Evolutionary conservation across 2,329 filamentous ascomycete genomes (phyloP).

Genomic region (Botryotinia globosa): DNA sequence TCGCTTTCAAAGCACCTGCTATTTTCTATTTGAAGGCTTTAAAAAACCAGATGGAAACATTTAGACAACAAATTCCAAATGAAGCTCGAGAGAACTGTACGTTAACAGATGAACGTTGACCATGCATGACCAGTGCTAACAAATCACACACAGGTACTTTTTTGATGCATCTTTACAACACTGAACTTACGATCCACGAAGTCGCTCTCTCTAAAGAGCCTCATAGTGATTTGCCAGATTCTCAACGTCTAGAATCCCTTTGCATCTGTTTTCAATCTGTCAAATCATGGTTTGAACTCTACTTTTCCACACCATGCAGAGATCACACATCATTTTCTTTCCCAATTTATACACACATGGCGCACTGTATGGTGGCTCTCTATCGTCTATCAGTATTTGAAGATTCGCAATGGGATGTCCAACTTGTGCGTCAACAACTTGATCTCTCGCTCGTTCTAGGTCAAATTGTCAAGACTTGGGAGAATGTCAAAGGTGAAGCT

Average conservation of each 20-base stretch:
- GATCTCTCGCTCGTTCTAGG: conserved; percentile 7
- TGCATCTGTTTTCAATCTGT: conserved; percentile 14
- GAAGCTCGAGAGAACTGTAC: conserved; percentile 43
- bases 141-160: background rate
- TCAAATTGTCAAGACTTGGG: background rate
- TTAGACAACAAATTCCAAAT: conserved; percentile 66
- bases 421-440: conserved; percentile 11
- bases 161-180: conserved; percentile 14
- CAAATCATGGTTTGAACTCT: conserved; percentile 22
- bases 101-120: background rate
- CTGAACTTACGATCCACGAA: conserved; percentile 21
- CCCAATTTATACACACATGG: conserved; percentile 5
- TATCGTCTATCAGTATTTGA: conserved; percentile 16
- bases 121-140: background rate
- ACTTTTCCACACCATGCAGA: background rate
- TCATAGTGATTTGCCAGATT: background rate
- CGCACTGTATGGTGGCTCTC: conserved; percentile 13
- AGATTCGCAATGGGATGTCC: conserved; percentile 11
- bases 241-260: conserved; percentile 11
- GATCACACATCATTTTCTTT: conserved; percentile 5
- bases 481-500: background rate
- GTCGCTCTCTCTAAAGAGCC: background rate
- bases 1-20: conserved; percentile 29
- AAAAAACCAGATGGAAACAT: conserved; percentile 60
- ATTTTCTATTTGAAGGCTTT: conserved; percentile 39